Base-by-base conservation (phyloP, 805 yeast genomes). In the Metschnikowia cubensis region DNA sequence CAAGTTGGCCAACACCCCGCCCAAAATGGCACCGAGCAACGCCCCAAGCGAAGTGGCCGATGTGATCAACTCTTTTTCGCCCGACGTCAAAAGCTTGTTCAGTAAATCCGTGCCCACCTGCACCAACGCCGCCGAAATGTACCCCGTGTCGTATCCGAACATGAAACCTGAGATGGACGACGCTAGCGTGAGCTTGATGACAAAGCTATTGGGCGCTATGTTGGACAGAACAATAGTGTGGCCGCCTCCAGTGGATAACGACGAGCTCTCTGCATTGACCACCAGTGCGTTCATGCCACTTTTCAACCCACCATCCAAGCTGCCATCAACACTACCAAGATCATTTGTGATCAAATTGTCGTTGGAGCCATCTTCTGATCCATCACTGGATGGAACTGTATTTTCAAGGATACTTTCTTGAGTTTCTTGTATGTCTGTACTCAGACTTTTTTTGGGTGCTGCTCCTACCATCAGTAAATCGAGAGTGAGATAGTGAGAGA, bases 131-230 rank as follows among this genome's bases (percentile, higher is more conserved):
- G 95, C 84, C 3, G 98, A 92, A 38, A 92, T 91, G 69, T 92
- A 92, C 58, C 98, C 98, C 0, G 98, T 92, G 67, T 92, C 99
- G 64, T 92, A 92, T 58, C 99, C 99, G 69, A 92, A 92, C 89
- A 92, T 82, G 69, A 91, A 89, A 1, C 98, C 98, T 0, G 97
- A 90, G 54, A 92, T 85, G 6, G 97, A 90, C 0, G 97, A 82
- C 25, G 84, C 83, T 45, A 84, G 73, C 0, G 96, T 87, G 47
- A 90, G 68, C 25, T 80, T 68, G 21, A 89, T 70, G 45, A 90
- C 89, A 60, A 87, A 69, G 6, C 74, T 68, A 10, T 94, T 54
- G 35, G 60, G 60, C 22, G 49, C 53, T 3, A 39, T 22, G 38
- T 49, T 44, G 34, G 45, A 20, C 55, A 50, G 56, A 25, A 35